phyloP scores from a whole-genome alignment of 192 early-diverging fungal species.

The Gamsiella multidivaricata region DNA sequence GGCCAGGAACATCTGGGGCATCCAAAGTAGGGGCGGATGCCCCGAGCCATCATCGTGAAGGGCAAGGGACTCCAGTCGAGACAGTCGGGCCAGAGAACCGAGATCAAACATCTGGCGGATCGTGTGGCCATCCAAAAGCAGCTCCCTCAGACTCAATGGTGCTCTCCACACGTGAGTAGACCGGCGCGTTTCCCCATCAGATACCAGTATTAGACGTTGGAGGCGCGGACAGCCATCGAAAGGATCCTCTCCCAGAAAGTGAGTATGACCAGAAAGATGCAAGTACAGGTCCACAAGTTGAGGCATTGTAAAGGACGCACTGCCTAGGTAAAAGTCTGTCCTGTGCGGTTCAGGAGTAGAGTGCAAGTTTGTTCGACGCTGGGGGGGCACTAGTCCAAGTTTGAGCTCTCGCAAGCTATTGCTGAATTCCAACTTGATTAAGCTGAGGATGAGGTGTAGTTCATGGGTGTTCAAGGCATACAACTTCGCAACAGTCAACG shows the following conservation, averaged over 20 bases:
- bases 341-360: neutral
- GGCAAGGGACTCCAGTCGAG: conserved; percentile 5
- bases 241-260: neutral
- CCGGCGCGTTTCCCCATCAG: neutral
- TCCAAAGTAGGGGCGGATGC: too few relatives aligned
- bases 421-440: neutral
- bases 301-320: neutral
- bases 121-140: neutral
- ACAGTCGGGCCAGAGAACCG: neutral
- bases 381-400: neutral
- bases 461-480: neutral
- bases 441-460: neutral
- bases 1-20: neutral
- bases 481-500: neutral
- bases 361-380: neutral
- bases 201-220: neutral
- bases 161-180: too few relatives aligned
- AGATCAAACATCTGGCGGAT: neutral
- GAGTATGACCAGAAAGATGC: neutral
- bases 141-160: neutral
- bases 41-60: neutral
- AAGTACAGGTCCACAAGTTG: conserved; percentile 8
- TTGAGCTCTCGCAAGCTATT: conserved; percentile 9
- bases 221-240: conserved; percentile 13
- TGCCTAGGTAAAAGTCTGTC: neutral